A percentile compares a stretch with the other conserved stretches of the same genome.
These are phyloP conservation scores for Fusarium papillatum DNA, from an alignment of 2,329 filamentous ascomycete genomes.

Conservation along the genomic window DNA sequence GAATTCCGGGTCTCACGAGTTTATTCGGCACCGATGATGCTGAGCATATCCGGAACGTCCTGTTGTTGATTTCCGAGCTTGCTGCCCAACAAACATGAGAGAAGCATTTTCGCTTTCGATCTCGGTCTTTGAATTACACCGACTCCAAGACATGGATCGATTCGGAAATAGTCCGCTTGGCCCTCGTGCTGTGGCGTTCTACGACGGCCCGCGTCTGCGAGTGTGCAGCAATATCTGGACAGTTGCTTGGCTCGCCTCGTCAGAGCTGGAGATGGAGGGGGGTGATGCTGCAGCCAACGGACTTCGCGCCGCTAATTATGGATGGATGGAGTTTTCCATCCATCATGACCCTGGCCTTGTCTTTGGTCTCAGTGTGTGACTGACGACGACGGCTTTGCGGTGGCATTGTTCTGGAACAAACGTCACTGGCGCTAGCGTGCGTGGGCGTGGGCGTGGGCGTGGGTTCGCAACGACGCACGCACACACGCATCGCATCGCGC, in stretches of 20 bases:
- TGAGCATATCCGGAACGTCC: neutral
- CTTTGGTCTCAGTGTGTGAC: neutral
- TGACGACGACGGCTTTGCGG: slow-evolving; percentile 9
- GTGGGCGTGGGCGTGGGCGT: neutral
- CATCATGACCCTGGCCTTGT: slow-evolving; percentile 2
- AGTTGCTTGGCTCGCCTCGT: neutral
- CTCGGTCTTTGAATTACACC: slow-evolving; percentile 6
- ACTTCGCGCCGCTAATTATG: neutral
- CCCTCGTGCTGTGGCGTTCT: slow-evolving; percentile 10
- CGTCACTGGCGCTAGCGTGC: slow-evolving; percentile 31
- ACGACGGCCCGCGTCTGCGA: slow-evolving; percentile 3
- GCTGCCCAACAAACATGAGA: neutral
- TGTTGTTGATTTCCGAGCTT: neutral
- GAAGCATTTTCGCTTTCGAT: neutral
- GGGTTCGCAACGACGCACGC: slow-evolving; percentile 16
- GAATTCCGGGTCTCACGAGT: slow-evolving; percentile 4
- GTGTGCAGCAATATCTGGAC: neutral
- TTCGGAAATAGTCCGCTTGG: neutral
- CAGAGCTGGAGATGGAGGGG: slow-evolving; percentile 1
- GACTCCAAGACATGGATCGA: slow-evolving; percentile 1
- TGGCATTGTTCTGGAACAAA: slow-evolving; percentile 41
- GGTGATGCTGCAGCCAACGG: neutral
- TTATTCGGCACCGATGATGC: neutral
- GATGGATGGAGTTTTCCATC: neutral
- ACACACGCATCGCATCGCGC: slow-evolving; percentile 22